Conservation (phyloP, 176 grass and related monocot species). For the Aegilops tauschii region DNA sequence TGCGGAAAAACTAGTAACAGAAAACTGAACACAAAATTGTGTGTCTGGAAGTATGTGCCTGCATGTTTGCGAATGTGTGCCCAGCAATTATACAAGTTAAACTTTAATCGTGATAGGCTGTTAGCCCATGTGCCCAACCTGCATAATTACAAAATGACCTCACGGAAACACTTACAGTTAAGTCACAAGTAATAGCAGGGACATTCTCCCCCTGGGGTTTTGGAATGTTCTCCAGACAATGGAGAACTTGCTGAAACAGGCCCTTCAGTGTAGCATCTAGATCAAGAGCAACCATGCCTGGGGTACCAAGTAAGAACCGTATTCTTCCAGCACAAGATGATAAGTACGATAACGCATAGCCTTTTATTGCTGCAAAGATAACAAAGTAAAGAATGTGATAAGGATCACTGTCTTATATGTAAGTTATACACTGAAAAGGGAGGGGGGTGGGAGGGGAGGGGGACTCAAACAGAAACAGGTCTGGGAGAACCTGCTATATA, state of each 20-base stretch:
- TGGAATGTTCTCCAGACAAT: constrained; percentile 89
- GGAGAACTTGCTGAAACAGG: constrained; percentile 95
- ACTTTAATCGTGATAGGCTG: neutral
- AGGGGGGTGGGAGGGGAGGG: no score
- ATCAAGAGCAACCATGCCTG: constrained; percentile 98
- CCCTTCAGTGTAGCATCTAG: constrained; percentile 82
- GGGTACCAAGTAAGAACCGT: constrained; percentile 95
- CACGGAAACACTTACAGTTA: constrained; percentile 53
- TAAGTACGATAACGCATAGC: constrained; percentile 93
- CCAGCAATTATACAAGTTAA: neutral
- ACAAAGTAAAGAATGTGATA: constrained; percentile 7
- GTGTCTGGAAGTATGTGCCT: neutral
- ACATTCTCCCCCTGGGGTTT: constrained; percentile 86
- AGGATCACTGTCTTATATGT: neutral
- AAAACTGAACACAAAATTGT: neutral
- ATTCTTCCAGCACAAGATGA: constrained; percentile 88
- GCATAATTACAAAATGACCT: neutral
- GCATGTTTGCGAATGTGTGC: neutral
- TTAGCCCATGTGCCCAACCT: neutral
- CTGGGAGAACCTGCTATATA: constrained; percentile 82
- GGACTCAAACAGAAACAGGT: neutral
- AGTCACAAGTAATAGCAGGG: constrained; percentile 67
- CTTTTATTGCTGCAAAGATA: constrained; percentile 85
- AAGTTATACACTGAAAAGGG: neutral
- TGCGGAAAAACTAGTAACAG: neutral